Evolutionary conservation across 2,329 filamentous ascomycete species (phyloP), one percentile per base, ranked within the genome.

Genomic region (Lecanoromycetidae sp.): DNA sequence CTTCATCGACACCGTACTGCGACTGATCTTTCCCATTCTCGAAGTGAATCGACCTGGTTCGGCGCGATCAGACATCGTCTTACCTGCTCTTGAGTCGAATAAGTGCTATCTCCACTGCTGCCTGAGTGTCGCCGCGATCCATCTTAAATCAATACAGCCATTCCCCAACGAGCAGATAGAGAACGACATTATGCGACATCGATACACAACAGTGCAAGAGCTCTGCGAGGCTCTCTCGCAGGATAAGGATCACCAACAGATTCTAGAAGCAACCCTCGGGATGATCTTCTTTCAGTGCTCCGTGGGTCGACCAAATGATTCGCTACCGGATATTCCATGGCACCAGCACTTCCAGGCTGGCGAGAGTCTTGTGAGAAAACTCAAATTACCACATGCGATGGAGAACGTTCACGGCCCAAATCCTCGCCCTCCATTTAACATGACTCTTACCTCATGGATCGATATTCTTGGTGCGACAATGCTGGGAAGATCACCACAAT

Each of bases 241-340:
- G 15, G 87, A 95, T 60, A 80, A 82, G 60, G 75, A 94, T 60
- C 87, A 94, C 62, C 76, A 83, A 50, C 79, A 91, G 63, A 93
- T 94, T 57, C 78, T 96, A 10, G 90, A 96, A 65, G 87, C 90
- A 1, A 87, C 88, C 0, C 75, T 96, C 4, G 87, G 85, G 43
- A 87, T 96, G 77, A 94, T 95, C 62, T 91, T 94, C 69, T 93
- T 95, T 70, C 87, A 94, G 62, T 91, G 84, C 67, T 82, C 86
- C 22, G 90, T 96, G 54, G 90, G 90, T 45, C 79, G 85, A 57
- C 80, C 83, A 29, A 83, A 91, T 57, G 87, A 95, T 61, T 76
- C 76, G 38, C 77, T 95, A 20, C 83, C 86, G 13, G 88, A 96
- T 61, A 94, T 96, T 57, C 81, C 88, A 19, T 98, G 91, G 91